These are phyloP conservation scores for Sanghuangporus sanghuang DNA, from an alignment of 1,284 basidiomycete genomes.

Conservation along the genomic window DNA sequence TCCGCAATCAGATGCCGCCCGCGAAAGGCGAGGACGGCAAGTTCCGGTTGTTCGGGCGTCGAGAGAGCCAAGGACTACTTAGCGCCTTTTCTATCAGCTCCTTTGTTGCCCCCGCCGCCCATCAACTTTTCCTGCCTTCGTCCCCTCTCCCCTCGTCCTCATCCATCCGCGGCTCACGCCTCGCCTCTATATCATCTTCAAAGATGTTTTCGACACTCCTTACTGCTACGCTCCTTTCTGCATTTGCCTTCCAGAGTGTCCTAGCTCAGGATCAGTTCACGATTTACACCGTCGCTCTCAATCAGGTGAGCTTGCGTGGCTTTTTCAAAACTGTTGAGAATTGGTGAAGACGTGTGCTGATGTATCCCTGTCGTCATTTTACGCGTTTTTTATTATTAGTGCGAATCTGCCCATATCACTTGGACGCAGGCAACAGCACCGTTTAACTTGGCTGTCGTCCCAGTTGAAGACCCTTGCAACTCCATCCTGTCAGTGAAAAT, in stretches of 20 bases:
- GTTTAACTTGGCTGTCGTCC: conserved; percentile 56
- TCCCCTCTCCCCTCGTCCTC: conserved; percentile 22
- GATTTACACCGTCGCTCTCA: conserved; percentile 45
- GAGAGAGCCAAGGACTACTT: not conserved
- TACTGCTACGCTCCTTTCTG: conserved; percentile 61
- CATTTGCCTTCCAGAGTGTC: conserved; percentile 42
- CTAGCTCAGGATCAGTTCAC: conserved; percentile 42
- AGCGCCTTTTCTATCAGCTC: not conserved
- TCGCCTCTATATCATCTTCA: conserved; percentile 7
- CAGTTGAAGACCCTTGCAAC: conserved; percentile 50
- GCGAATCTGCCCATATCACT: conserved; percentile 42
- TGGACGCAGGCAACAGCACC: conserved; percentile 49
- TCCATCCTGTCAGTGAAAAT: conserved; percentile 45
- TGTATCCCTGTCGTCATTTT: not conserved
- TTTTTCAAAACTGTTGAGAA: not conserved
- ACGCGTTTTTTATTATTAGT: conserved; percentile 37
- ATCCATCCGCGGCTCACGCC: conserved; percentile 7
- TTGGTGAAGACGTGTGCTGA: not conserved
- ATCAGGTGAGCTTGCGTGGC: conserved; percentile 40
- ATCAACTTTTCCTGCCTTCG: conserved; percentile 22
- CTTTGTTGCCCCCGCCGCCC: conserved; percentile 8
- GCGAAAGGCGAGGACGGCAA: not conserved
- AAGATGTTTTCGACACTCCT: conserved; percentile 74
- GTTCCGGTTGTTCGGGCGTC: not conserved
- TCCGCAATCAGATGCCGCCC: conserved; percentile 1